A percentile compares a stretch with the other conserved stretches of the same genome.
Conservation (phyloP, 1,284 basidiomycete genomes). For the Ceraceosorus guamensis region DNA sequence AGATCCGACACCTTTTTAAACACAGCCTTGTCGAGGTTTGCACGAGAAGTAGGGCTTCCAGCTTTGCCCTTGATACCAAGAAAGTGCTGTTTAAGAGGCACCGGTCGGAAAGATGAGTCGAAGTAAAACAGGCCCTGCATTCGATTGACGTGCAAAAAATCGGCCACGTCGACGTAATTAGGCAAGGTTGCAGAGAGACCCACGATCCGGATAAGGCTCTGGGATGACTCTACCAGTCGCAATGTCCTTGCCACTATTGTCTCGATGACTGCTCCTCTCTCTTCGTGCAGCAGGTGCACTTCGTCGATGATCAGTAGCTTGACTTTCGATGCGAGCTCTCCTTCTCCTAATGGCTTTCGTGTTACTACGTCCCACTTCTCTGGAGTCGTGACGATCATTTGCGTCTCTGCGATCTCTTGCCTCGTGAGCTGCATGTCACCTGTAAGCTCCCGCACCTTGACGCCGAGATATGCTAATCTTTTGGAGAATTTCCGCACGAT, state of each 20-base stretch:
- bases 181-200: conserved; percentile 96
- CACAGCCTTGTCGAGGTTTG: conserved; percentile 80
- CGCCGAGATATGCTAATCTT: conserved; percentile 79
- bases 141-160: conserved; percentile 84
- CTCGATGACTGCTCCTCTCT: conserved; percentile 96
- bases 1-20: conserved; percentile 64
- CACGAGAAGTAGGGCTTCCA: conserved; percentile 65
- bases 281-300: conserved; percentile 93
- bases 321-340: conserved; percentile 76
- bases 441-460: conserved; percentile 87
- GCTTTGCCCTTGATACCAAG: conserved; percentile 90
- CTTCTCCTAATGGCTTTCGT: conserved; percentile 90
- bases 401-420: conserved; percentile 87
- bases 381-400: conserved; percentile 97
- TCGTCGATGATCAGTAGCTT: conserved; percentile 97
- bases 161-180: conserved; percentile 93
- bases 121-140: conserved; percentile 95
- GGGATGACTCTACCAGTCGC: conserved; percentile 87
- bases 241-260: conserved; percentile 94
- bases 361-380: conserved; percentile 99
- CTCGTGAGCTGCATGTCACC: conserved; percentile 98
- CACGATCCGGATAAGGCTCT: conserved; percentile 95
- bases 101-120: conserved; percentile 91
- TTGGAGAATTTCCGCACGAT: conserved; percentile 88
- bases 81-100: conserved; percentile 97